Percentiles rank a stretch among this genome's conserved stretches.
Evolutionary conservation across 768 basidiomycete species (phyloP).

Genomic region (Porphyrellus cyaneotinctus): DNA sequence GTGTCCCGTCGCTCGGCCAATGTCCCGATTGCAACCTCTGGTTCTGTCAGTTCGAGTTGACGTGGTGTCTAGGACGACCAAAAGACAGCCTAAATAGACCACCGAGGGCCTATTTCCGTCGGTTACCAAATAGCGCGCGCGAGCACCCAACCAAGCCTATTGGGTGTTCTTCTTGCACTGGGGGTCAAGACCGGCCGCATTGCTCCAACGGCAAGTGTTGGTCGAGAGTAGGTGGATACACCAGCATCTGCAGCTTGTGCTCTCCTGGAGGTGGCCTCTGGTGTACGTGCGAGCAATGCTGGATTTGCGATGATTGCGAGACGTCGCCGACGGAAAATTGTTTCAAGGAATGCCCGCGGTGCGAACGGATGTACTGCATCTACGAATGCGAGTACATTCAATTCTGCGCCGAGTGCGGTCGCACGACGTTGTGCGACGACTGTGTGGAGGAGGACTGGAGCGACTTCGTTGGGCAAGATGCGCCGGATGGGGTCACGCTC

Average conservation of each 20-base stretch:
- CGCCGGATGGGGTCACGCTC: constrained; percentile 11
- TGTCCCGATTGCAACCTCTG: constrained; percentile 22
- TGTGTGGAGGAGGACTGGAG: constrained; percentile 24
- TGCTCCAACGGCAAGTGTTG: constrained; percentile 19
- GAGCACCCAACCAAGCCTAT: constrained; percentile 15
- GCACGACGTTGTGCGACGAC: constrained; percentile 22
- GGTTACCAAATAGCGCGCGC: not conserved
- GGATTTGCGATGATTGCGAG: constrained; percentile 26
- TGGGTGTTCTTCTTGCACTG: constrained; percentile 9
- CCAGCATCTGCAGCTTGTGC: constrained; percentile 17
- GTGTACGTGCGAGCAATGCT: constrained; percentile 19
- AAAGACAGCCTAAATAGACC: not conserved
- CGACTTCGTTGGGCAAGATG: not conserved
- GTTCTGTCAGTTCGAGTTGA: constrained; percentile 20
- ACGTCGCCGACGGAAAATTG: not conserved
- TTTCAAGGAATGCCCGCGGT: constrained; percentile 17
- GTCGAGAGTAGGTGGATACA: constrained; percentile 11
- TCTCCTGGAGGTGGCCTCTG: constrained; percentile 17
- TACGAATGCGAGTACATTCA: constrained; percentile 23
- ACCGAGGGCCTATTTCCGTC: not conserved
- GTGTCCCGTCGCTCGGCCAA: constrained; percentile 9
- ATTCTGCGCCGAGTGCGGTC: constrained; percentile 17
- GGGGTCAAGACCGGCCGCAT: not conserved
- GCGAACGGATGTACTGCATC: constrained; percentile 15
- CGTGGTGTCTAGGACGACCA: constrained; percentile 24